Evolutionary conservation across 768 basidiomycete genomes (phyloP).

Genomic region (Mycena venus): DNA sequence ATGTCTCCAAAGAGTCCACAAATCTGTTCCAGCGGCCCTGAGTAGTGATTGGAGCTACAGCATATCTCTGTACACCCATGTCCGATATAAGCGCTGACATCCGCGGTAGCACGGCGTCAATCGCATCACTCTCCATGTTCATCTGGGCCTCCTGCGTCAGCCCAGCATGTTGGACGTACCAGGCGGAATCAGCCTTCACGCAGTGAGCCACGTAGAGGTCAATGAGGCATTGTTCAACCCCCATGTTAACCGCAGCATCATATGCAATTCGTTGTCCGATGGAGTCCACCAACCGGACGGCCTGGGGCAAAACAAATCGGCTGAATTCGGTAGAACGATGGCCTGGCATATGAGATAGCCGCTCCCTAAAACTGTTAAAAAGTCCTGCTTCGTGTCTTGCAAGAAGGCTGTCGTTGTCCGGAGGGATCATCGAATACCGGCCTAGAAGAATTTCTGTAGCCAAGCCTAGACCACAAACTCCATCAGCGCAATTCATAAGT

Average conservation of each 20-base stretch:
- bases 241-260: conserved; percentile 50
- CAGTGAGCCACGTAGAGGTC: conserved; percentile 55
- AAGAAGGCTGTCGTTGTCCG: conserved; percentile 37
- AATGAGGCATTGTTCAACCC: conserved; percentile 47
- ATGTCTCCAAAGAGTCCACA: background rate
- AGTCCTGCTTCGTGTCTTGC: conserved; percentile 39
- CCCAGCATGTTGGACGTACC: conserved; percentile 56
- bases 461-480: conserved; percentile 35
- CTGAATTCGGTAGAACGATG: conserved; percentile 50
- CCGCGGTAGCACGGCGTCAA: conserved; percentile 43
- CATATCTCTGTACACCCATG: background rate
- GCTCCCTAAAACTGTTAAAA: conserved; percentile 28
- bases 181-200: conserved; percentile 52
- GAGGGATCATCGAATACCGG: conserved; percentile 32
- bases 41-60: background rate
- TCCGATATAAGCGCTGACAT: conserved; percentile 22
- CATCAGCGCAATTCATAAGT: background rate
- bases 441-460: conserved; percentile 44
- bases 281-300: conserved; percentile 54
- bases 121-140: conserved; percentile 50
- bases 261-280: conserved; percentile 63
- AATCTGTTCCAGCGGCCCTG: background rate
- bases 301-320: conserved; percentile 55
- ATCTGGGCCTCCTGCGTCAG: conserved; percentile 44
- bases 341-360: conserved; percentile 40